Evolutionary conservation across 306 rosid genomes (phyloP), one percentile per base, ranked within the genome.

Genomic region (Sindora glabra): DNA sequence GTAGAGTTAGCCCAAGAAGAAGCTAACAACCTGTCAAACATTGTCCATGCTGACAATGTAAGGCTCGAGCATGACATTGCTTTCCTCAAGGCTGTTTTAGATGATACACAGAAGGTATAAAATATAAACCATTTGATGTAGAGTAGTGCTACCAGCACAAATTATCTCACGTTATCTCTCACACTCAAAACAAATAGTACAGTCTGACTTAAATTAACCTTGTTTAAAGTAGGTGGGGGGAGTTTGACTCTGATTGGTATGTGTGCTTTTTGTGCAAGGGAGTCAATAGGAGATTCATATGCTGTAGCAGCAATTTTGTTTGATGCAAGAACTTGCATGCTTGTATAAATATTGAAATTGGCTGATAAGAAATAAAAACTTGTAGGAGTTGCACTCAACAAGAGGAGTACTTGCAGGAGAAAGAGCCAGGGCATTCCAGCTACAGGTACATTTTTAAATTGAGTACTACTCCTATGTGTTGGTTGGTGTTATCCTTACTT

Each of bases 71-170:
- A 87, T 34, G 96, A 90, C 32, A 95, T 90, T 74, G 97, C 97
- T 62, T 90, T 90, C 69, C 97, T 90, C 77, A 90, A 90, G 79
- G 97, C 96, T 25, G 95, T 90, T 45, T 73, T 85, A 66, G 97
- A 90, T 50, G 97, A 90, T 63, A 90, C 96, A 0, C 97, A 87
- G 62, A 90, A 90, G 97, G 97, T 90, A 71, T n/a, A n/a, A n/a
- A n/a, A n/a, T n/a, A n/a, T n/a, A n/a, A n/a, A n/a, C n/a, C n/a
- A n/a, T n/a, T n/a, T n/a, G n/a, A n/a, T n/a, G n/a, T n/a, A n/a
- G n/a, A n/a, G n/a, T n/a, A n/a, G n/a, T n/a, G n/a, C n/a, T n/a
- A n/a, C n/a, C n/a, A n/a, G n/a, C n/a, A n/a, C n/a, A n/a, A n/a
- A n/a, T n/a, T n/a, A n/a, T n/a, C n/a, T n/a, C n/a, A n/a, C n/a